These are phyloP conservation scores for Talaromyces sp. DNA, from an alignment of 2,329 filamentous ascomycete species.

Conservation along the genomic window DNA sequence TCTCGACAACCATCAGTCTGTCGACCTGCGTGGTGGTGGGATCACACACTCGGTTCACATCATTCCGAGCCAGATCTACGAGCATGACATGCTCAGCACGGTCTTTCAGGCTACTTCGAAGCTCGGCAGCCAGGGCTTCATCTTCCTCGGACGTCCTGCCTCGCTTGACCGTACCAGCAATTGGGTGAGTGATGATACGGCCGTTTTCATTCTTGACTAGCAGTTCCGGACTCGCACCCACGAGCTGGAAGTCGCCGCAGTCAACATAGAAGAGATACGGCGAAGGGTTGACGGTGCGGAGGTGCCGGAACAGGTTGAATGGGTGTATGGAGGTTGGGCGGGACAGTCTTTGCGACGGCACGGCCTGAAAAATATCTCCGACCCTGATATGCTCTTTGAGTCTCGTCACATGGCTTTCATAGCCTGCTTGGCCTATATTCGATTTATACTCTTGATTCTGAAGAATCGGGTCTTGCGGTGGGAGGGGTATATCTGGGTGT, in stretches of 20 bases:
- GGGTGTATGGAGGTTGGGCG: constrained; percentile 87
- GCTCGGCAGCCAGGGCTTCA: constrained; percentile 71
- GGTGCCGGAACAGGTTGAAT: constrained; percentile 95
- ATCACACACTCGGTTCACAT: constrained; percentile 93
- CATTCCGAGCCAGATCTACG: constrained; percentile 92
- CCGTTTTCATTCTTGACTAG: constrained; percentile 86
- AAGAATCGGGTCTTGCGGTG: constrained; percentile 69
- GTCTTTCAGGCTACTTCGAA: constrained; percentile 81
- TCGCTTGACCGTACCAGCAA: constrained; percentile 90
- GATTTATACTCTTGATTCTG: constrained; percentile 77
- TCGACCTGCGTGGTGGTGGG: constrained; percentile 86
- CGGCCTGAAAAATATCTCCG: constrained; percentile 96
- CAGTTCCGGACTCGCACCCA: constrained; percentile 91
- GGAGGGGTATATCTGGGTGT: constrained; percentile 71
- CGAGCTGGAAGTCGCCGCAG: constrained; percentile 87
- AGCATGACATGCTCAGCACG: constrained; percentile 96
- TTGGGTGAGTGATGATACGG: constrained; percentile 91
- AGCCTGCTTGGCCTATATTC: constrained; percentile 84
- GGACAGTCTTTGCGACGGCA: constrained; percentile 92
- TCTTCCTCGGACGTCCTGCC: constrained; percentile 80
- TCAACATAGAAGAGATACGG: constrained; percentile 97
- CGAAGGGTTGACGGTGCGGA: constrained; percentile 92
- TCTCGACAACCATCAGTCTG: constrained; percentile 87
- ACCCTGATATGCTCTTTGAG: constrained; percentile 87
- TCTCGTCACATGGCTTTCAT: constrained; percentile 79